Conservation (phyloP, 1,139 yeast genomes). For the Candida labiduridarum region DNA sequence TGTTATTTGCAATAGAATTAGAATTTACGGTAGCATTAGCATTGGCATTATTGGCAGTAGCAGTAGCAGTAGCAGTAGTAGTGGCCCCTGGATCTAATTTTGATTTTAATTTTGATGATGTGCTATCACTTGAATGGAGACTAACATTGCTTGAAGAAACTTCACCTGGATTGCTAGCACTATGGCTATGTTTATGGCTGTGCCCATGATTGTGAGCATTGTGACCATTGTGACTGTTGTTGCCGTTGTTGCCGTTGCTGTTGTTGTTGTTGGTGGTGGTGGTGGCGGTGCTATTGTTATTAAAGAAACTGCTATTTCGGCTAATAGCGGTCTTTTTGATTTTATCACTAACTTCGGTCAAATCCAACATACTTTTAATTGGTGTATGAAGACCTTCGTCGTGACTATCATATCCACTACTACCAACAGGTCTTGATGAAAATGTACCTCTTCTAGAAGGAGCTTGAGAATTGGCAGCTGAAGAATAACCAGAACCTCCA, state of each 20-base stretch:
- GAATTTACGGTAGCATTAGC: too few relatives aligned
- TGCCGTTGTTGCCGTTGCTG: neutral
- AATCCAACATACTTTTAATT: constrained; percentile 45
- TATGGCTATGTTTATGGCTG: neutral
- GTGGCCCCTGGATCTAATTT: constrained; percentile 14
- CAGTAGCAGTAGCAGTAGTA: constrained; percentile 3
- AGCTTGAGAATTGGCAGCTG: constrained; percentile 31
- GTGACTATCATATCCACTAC: constrained; percentile 10
- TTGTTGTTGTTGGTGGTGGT: too few relatives aligned
- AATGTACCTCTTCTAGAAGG: constrained; percentile 41
- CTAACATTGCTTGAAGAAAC: constrained; percentile 8
- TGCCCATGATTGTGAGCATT: neutral
- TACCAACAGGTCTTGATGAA: constrained; percentile 10
- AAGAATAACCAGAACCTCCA: constrained; percentile 18
- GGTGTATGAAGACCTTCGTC: constrained; percentile 29
- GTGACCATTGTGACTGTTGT: neutral
- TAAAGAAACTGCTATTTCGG: neutral
- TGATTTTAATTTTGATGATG: constrained; percentile 12
- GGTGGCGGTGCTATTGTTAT: neutral
- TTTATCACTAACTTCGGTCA: constrained; percentile 18
- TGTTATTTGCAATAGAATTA: too few relatives aligned
- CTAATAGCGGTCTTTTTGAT: neutral
- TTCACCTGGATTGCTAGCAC: neutral
- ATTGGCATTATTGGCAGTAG: constrained; percentile 1
- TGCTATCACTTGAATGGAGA: constrained; percentile 11